Evolutionary conservation across 306 rosid species (phyloP).

Genomic region (Hippophae gyantsensis): DNA sequence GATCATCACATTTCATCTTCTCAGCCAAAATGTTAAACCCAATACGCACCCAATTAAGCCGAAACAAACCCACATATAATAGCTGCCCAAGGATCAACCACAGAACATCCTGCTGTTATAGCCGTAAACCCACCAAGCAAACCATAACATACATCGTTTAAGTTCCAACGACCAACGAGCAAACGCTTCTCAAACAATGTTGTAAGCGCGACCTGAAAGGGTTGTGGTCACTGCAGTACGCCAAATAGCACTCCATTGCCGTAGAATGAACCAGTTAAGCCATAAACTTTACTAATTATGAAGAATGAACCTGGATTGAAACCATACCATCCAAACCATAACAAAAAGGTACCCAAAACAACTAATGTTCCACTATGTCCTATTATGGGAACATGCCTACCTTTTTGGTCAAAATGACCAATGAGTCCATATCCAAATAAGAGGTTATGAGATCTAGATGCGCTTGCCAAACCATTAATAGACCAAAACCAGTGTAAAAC

Average conservation of each 20-base stretch:
- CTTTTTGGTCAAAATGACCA: constrained; percentile 40
- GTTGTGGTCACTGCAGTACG: constrained; percentile 55
- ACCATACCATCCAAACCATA: constrained; percentile 72
- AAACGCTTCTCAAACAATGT: constrained; percentile 41
- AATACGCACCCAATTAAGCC: constrained; percentile 47
- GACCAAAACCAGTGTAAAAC: constrained; percentile 71
- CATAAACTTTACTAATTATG: constrained; percentile 34
- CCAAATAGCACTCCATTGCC: constrained; percentile 60
- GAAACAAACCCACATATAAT: constrained; percentile 53
- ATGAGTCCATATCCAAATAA: too few relatives aligned
- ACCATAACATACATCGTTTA: constrained; percentile 50
- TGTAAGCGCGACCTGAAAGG: constrained; percentile 45
- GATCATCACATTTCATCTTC: constrained; percentile 41
- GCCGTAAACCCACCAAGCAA: constrained; percentile 60
- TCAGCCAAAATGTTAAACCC: constrained; percentile 43
- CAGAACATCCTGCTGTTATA: constrained; percentile 44
- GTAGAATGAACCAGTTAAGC: constrained; percentile 30
- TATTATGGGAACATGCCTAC: constrained; percentile 30
- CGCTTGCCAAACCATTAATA: constrained; percentile 46
- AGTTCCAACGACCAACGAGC: constrained; percentile 48
- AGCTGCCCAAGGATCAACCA: constrained; percentile 61
- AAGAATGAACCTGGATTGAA: constrained; percentile 55
- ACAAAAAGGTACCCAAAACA: constrained; percentile 42
- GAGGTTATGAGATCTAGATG: constrained; percentile 19
- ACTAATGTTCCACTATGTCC: constrained; percentile 49